phyloP scores from a whole-genome alignment of 2,329 filamentous ascomycete species.

The Diplodia corticola region DNA sequence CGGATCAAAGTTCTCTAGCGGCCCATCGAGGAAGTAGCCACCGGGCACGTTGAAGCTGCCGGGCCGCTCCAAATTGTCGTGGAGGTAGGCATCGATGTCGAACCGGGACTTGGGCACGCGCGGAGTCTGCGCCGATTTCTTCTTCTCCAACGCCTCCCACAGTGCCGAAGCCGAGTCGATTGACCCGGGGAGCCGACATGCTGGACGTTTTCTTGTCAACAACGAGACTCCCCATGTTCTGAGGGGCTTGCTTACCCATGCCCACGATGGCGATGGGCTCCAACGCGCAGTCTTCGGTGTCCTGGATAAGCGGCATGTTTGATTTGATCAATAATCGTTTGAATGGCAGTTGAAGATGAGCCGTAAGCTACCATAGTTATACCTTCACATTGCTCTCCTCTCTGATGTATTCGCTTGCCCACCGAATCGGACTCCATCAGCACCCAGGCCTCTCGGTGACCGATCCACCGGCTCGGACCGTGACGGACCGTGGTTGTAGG shows the following conservation, averaged over 20 bases:
- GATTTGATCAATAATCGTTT: neutral
- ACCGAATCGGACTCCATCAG: too few relatives aligned
- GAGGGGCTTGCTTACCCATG: neutral
- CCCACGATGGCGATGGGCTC: neutral
- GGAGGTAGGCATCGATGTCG: neutral
- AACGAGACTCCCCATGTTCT: neutral
- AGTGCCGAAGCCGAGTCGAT: neutral
- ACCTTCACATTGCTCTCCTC: too few relatives aligned
- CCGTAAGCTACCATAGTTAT: too few relatives aligned
- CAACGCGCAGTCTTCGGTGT: neutral
- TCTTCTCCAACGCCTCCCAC: neutral
- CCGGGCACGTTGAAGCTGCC: neutral
- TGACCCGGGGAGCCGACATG: neutral
- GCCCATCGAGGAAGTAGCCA: conserved; percentile 28
- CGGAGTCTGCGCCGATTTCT: neutral
- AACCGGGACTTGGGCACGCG: neutral
- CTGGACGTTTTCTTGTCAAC: neutral
- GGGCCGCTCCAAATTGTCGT: neutral
- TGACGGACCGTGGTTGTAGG: too few relatives aligned
- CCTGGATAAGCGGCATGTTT: neutral
- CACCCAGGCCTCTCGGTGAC: too few relatives aligned
- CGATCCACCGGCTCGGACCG: too few relatives aligned
- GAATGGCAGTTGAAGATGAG: too few relatives aligned
- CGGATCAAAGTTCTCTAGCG: conserved; percentile 11
- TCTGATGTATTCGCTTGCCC: too few relatives aligned